phyloP scores from a whole-genome alignment of 495 filamentous ascomycete species.

The Hyaloscypha hepaticicola region DNA sequence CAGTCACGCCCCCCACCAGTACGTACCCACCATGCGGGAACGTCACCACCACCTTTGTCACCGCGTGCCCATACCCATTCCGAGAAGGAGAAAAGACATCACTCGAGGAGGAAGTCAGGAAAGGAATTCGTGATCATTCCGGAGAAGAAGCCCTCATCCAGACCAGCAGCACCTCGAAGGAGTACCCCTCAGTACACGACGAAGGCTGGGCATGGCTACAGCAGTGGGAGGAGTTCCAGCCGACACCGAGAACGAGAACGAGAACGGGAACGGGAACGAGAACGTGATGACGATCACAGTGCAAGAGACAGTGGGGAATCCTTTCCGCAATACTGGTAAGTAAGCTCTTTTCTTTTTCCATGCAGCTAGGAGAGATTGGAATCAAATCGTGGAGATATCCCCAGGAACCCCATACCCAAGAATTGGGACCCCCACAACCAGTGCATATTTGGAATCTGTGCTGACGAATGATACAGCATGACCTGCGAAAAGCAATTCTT shows the following conservation, averaged over 20 bases:
- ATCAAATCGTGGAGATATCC: constrained; percentile 1
- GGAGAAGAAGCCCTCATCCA: constrained; percentile 25
- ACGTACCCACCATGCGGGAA: constrained; percentile 15
- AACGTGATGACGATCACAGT: constrained; percentile 22
- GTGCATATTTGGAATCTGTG: constrained; percentile 18
- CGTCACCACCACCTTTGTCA: constrained; percentile 26
- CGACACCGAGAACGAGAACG: background rate
- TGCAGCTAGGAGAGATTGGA: constrained; percentile 4
- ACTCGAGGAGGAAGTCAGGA: constrained; percentile 28
- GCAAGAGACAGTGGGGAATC: constrained; percentile 29
- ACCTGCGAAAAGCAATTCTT: constrained; percentile 34
- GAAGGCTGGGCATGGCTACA: constrained; percentile 8
- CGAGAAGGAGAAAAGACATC: constrained; percentile 23
- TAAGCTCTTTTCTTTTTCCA: constrained; percentile 11
- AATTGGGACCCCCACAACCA: constrained; percentile 20
- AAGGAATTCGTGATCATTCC: constrained; percentile 21
- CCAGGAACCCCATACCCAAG: constrained; percentile 8
- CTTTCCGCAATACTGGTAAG: constrained; percentile 34
- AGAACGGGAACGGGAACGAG: constrained; percentile 12
- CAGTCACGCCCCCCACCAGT: constrained; percentile 30
- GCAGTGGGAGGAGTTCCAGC: background rate
- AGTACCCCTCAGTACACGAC: constrained; percentile 25
- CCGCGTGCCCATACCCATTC: constrained; percentile 17
- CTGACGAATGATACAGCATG: constrained; percentile 32
- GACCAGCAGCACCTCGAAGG: constrained; percentile 21